Percentiles rank a stretch among this genome's conserved stretches.
phyloP scores from a whole-genome alignment of 2,329 filamentous ascomycete genomes.

The Fonsecaea nubica region DNA sequence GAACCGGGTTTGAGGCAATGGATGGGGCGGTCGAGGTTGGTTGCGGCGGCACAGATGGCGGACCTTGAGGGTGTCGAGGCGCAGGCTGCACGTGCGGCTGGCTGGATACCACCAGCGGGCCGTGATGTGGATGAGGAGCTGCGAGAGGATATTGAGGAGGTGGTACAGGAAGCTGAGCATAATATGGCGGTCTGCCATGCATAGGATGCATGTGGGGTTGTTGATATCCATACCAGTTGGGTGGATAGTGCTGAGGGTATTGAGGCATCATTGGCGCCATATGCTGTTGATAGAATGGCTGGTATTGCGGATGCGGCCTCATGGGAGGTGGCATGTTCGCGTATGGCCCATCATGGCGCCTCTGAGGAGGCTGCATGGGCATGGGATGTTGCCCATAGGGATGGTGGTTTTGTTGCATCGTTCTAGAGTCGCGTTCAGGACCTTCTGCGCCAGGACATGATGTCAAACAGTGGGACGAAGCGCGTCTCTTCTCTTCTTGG shows the following conservation, averaged over 20 bases:
- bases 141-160: conserved; percentile 46
- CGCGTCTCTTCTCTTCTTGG: conserved; percentile 10
- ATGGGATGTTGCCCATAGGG: conserved; percentile 54
- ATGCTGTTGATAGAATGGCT: conserved; percentile 62
- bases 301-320: conserved; percentile 65
- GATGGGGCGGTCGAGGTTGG: conserved; percentile 44
- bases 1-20: conserved; percentile 46
- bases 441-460: conserved; percentile 35
- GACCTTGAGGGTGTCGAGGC: conserved; percentile 32
- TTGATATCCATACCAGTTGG: conserved; percentile 52
- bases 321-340: conserved; percentile 57
- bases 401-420: conserved; percentile 43
- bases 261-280: conserved; percentile 59
- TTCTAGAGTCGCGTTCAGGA: conserved; percentile 37
- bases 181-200: conserved; percentile 51
- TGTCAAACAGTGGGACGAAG: conserved; percentile 26
- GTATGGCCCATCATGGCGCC: conserved; percentile 55
- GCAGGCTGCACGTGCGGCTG: conserved; percentile 37
- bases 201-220: conserved; percentile 51
- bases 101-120: conserved; percentile 32
- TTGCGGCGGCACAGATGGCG: conserved; percentile 35
- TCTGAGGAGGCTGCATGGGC: conserved; percentile 57
- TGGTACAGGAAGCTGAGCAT: conserved; percentile 51
- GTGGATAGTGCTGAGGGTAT: conserved; percentile 54
- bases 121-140: conserved; percentile 38